Percentiles rank a stretch among this genome's conserved stretches.
Evolutionary conservation across 2,329 filamentous ascomycete species (phyloP).

Genomic region (Sporothrix brasiliensis): DNA sequence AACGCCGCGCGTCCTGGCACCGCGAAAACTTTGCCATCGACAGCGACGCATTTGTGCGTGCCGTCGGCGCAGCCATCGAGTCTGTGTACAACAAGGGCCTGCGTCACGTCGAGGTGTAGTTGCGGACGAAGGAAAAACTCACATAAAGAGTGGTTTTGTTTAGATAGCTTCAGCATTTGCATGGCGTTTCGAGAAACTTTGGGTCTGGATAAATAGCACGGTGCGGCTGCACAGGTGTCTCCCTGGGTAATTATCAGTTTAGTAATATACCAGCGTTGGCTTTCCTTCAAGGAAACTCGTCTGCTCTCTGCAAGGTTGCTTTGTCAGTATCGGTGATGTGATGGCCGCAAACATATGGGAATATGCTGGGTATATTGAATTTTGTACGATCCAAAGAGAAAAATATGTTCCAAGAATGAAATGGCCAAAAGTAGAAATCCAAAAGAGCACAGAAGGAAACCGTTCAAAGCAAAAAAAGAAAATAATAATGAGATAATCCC

Average conservation of each 20-base stretch:
- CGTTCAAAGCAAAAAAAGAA: not conserved
- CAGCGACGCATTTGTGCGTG: not conserved
- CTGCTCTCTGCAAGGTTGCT: not conserved
- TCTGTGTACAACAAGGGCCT: constrained; percentile 31
- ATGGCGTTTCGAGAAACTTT: not conserved
- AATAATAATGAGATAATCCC: constrained; percentile 1
- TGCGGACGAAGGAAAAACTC: not conserved
- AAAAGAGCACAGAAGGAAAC: too few species aligned
- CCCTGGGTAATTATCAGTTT: too few species aligned
- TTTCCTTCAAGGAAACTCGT: not conserved
- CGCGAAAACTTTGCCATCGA: constrained; percentile 21
- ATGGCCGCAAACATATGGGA: not conserved
- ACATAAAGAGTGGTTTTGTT: not conserved
- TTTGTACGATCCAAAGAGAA: not conserved
- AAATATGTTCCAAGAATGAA: not conserved
- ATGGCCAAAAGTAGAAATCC: not conserved
- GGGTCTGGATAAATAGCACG: not conserved
- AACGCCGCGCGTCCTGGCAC: constrained; percentile 26
- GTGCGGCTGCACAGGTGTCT: not conserved
- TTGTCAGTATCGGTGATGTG: not conserved
- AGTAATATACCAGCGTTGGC: too few species aligned
- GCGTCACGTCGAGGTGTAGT: constrained; percentile 27
- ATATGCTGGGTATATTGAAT: constrained; percentile 23
- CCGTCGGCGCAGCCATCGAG: constrained; percentile 30
- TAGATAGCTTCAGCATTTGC: not conserved